Percentiles rank a stretch among this genome's conserved stretches.
These are phyloP conservation scores for Citrus inodora DNA, from an alignment of 345 rosid genomes.

Conservation along the genomic window DNA sequence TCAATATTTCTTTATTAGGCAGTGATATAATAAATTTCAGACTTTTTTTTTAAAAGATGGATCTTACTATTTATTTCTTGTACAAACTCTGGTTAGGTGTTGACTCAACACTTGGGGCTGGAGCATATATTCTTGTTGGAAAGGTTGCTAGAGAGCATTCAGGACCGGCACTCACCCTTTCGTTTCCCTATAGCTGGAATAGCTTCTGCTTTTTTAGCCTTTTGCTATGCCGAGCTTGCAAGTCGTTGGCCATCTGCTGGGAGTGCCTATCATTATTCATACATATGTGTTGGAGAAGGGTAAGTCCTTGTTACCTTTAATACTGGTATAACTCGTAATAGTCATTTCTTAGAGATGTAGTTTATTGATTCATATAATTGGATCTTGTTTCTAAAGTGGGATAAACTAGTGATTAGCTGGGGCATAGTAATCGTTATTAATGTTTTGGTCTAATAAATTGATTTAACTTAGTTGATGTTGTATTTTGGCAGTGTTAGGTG, in stretches of 20 bases:
- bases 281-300: slow-evolving; percentile 97
- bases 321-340: background rate
- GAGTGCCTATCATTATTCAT: no score
- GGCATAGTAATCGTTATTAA: background rate
- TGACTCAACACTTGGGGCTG: slow-evolving; percentile 97
- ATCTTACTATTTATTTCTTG: background rate
- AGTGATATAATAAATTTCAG: background rate
- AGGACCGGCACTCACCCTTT: slow-evolving; percentile 88
- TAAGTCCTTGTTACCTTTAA: slow-evolving; percentile 18
- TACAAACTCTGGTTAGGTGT: slow-evolving; percentile 51
- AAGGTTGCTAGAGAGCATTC: slow-evolving; percentile 97
- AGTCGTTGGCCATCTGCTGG: no score
- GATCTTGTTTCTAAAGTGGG: background rate
- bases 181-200: slow-evolving; percentile 85
- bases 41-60: background rate
- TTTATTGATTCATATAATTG: background rate
- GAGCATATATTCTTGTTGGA: slow-evolving; percentile 91
- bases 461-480: background rate
- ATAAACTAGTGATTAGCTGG: background rate
- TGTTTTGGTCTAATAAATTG: background rate
- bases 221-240: no score
- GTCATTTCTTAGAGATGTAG: background rate
- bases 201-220: slow-evolving; percentile 25
- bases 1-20: background rate
- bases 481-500: slow-evolving; percentile 63